Conservation (phyloP, 2,329 filamentous ascomycete species). For the Aureobasidium leucospermi region DNA sequence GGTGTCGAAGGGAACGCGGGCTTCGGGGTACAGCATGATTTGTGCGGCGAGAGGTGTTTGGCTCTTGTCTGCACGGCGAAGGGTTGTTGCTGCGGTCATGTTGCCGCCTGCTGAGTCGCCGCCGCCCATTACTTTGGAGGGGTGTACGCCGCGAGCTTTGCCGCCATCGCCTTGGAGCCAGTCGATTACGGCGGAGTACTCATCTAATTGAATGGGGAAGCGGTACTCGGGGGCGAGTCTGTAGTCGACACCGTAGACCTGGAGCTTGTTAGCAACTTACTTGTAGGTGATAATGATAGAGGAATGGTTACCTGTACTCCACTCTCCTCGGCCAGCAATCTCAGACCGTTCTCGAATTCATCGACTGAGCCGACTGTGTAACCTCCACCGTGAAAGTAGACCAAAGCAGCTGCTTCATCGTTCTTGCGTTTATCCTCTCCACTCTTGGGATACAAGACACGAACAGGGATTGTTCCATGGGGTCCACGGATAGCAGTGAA, state of each 20-base stretch:
- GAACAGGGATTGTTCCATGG: constrained; percentile 29
- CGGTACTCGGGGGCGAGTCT: constrained; percentile 28
- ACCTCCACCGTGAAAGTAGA: constrained; percentile 34
- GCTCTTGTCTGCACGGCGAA: constrained; percentile 24
- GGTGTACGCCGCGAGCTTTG: constrained; percentile 22
- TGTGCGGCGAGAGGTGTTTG: constrained; percentile 24
- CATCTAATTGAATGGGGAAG: constrained; percentile 29
- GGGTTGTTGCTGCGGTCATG: constrained; percentile 28
- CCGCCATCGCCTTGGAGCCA: constrained; percentile 24
- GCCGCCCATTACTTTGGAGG: constrained; percentile 25
- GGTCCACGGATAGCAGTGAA: constrained; percentile 28
- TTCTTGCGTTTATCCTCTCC: constrained; percentile 15
- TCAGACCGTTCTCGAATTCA: constrained; percentile 32
- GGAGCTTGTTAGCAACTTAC: background rate
- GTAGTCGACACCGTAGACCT: constrained; percentile 31
- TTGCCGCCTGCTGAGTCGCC: constrained; percentile 32
- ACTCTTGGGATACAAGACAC: constrained; percentile 25
- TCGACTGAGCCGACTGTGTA: constrained; percentile 34
- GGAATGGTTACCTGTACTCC: constrained; percentile 10
- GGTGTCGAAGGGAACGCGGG: constrained; percentile 28
- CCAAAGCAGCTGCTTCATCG: constrained; percentile 21
- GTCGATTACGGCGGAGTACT: constrained; percentile 27
- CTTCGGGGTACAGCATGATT: constrained; percentile 31
- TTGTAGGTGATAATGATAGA: background rate
- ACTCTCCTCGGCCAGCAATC: constrained; percentile 26